These are phyloP conservation scores for Xylaria acuta DNA, from an alignment of 495 filamentous ascomycete species.

Conservation along the genomic window DNA sequence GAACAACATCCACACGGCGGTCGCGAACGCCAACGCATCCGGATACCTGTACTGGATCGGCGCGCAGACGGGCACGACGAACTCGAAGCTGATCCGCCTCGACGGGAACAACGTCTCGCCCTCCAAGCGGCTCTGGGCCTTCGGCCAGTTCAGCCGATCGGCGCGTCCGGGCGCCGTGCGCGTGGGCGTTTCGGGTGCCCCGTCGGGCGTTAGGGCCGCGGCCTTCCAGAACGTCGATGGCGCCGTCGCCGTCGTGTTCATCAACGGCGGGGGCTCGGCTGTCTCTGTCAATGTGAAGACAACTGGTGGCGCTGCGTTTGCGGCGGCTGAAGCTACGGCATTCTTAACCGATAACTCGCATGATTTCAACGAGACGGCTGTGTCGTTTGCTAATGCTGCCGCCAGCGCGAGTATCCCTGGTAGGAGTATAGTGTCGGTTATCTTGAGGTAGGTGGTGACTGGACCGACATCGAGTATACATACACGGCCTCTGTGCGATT, in stretches of 20 bases:
- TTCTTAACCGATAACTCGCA: conserved; percentile 43
- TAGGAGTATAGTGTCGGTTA: conserved; percentile 35
- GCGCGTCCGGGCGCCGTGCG: conserved; percentile 55
- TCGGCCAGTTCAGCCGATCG: conserved; percentile 52
- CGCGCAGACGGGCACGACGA: conserved; percentile 47
- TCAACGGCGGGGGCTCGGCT: conserved; percentile 46
- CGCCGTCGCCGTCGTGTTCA: conserved; percentile 47
- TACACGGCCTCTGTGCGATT: too few relatives aligned
- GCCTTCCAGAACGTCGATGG: conserved; percentile 58
- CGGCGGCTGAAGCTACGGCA: conserved; percentile 28
- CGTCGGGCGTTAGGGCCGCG: conserved; percentile 42
- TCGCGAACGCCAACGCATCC: conserved; percentile 51
- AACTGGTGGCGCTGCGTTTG: conserved; percentile 24
- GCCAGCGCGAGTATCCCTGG: conserved; percentile 31
- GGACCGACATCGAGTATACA: too few relatives aligned
- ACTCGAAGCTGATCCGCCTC: conserved; percentile 51
- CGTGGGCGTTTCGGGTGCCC: conserved; percentile 43
- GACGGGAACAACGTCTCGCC: conserved; percentile 39
- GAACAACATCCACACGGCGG: conserved; percentile 53
- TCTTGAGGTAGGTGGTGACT: conserved; percentile 29
- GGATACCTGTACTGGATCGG: conserved; percentile 64
- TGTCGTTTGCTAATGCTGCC: conserved; percentile 23
- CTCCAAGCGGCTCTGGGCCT: conserved; percentile 56
- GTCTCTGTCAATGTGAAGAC: conserved; percentile 33
- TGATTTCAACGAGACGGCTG: conserved; percentile 30